Percentiles rank a stretch among this genome's conserved stretches.
These are phyloP conservation scores for Populus davidiana DNA, from an alignment of 345 rosid species.

Conservation along the genomic window DNA sequence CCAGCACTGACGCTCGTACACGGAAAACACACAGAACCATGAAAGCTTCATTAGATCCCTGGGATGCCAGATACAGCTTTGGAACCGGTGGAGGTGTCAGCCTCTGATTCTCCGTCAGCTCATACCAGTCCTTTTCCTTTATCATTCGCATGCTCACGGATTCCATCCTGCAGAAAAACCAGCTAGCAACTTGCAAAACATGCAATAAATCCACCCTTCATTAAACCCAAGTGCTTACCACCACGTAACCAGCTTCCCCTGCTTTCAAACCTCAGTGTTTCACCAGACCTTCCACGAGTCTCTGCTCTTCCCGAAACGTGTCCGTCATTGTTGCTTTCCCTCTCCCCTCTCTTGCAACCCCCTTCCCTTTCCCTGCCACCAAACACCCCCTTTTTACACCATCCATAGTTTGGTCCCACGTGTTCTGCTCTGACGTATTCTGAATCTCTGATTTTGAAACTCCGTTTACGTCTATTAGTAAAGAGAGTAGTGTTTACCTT, in stretches of 20 bases:
- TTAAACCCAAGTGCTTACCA: not conserved
- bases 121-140: not conserved
- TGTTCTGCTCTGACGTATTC: not conserved
- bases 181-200: not conserved
- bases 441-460: too few relatives aligned
- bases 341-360: not conserved
- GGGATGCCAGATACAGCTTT: not conserved
- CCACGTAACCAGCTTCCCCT: not conserved
- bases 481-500: too few relatives aligned
- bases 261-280: not conserved
- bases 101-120: not conserved
- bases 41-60: not conserved
- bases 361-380: not conserved
- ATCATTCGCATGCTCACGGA: not conserved
- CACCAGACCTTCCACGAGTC: not conserved
- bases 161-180: not conserved
- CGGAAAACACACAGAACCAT: not conserved
- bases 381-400: not conserved
- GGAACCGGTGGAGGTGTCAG: not conserved
- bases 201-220: not conserved
- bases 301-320: not conserved
- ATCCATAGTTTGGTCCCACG: not conserved
- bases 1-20: not conserved
- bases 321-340: not conserved
- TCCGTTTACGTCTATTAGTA: too few relatives aligned